Conservation (phyloP, 768 basidiomycete species). For the Asterophora lycoperdoides region DNA sequence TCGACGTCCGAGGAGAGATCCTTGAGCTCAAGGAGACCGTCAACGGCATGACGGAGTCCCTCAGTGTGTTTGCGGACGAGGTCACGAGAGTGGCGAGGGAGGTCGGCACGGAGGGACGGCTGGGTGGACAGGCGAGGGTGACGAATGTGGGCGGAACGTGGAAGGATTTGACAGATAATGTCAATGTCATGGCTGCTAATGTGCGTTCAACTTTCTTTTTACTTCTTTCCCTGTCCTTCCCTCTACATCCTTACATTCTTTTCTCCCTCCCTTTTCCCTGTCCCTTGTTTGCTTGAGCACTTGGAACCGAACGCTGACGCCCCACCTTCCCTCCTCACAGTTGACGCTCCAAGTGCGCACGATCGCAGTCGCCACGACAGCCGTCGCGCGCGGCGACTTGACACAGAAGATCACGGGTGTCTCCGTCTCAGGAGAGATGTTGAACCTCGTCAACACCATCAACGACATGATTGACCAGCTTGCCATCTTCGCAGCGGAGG, state of each 20-base stretch:
- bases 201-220: slow-evolving; percentile 38
- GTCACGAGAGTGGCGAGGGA: slow-evolving; percentile 84
- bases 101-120: slow-evolving; percentile 93
- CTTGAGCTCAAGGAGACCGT: slow-evolving; percentile 87
- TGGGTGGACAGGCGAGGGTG: slow-evolving; percentile 93
- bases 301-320: not conserved
- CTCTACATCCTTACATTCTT: too few relatives aligned
- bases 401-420: slow-evolving; percentile 92
- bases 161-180: slow-evolving; percentile 95
- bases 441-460: slow-evolving; percentile 96
- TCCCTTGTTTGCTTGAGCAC: not conserved
- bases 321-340: slow-evolving; percentile 30
- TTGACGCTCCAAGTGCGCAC: slow-evolving; percentile 91
- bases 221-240: not conserved
- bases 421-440: slow-evolving; percentile 91
- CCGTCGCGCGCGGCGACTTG: slow-evolving; percentile 91
- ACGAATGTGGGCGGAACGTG: slow-evolving; percentile 95
- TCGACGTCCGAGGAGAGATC: slow-evolving; percentile 91
- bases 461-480: slow-evolving; percentile 74
- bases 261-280: not conserved
- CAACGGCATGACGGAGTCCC: slow-evolving; percentile 89
- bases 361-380: slow-evolving; percentile 90
- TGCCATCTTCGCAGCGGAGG: slow-evolving; percentile 52
- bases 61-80: slow-evolving; percentile 84
- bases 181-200: slow-evolving; percentile 94